Evolutionary conservation across 768 basidiomycete species (phyloP).

Genomic region (Kwoniella sp.): DNA sequence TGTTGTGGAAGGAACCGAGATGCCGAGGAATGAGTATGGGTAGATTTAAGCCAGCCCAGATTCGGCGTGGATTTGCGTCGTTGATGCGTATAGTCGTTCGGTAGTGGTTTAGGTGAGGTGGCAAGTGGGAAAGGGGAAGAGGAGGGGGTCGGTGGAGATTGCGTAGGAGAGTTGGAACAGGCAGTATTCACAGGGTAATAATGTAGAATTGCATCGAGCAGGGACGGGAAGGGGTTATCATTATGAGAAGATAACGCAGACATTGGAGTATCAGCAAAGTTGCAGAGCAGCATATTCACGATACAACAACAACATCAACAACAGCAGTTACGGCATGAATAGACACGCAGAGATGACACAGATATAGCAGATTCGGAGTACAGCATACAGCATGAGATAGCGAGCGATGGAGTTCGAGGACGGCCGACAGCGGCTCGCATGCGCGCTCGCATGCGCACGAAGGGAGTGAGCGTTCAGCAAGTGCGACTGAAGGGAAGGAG

Average conservation of each 20-base stretch:
- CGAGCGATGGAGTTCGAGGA: too few species aligned
- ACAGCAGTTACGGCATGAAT: too few species aligned
- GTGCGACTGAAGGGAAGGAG: too few species aligned
- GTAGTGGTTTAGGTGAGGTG: conserved; percentile 9
- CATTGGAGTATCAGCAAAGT: conserved; percentile 4
- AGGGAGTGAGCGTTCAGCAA: too few species aligned
- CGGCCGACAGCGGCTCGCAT: too few species aligned
- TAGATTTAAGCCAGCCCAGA: not conserved
- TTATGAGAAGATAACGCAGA: not conserved
- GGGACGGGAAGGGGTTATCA: conserved; percentile 17
- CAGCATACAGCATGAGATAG: too few species aligned
- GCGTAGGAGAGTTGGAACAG: not conserved
- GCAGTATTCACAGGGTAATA: conserved; percentile 26
- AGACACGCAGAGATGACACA: too few species aligned
- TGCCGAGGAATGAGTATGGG: conserved; percentile 5
- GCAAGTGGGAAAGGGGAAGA: conserved; percentile 10
- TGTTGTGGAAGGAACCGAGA: conserved; percentile 8
- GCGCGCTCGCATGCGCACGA: too few species aligned
- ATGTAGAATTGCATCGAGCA: conserved; percentile 30
- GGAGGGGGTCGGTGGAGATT: not conserved
- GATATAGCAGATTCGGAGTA: too few species aligned
- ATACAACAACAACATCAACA: not conserved
- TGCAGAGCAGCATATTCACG: too few species aligned
- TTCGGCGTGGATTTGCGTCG: conserved; percentile 12
- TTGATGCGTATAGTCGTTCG: conserved; percentile 3